Evolutionary conservation across 139 green algal species (phyloP), one percentile per base, ranked within the genome.

Genomic region (Chlamydomonas asymmetrica): DNA sequence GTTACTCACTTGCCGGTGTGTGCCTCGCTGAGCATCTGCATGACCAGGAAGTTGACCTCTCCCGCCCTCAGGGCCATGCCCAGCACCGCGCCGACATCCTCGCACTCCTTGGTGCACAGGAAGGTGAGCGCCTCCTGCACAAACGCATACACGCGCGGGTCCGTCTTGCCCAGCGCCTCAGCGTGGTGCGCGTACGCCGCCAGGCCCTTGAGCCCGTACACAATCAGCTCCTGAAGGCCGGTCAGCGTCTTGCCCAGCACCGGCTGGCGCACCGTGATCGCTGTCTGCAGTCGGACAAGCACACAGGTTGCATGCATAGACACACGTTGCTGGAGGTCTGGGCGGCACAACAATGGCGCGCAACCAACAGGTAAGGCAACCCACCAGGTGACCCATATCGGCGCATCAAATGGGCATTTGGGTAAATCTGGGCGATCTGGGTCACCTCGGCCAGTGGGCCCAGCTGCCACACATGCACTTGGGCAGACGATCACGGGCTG

Each of bases 141-240:
- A 38, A 84, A 85, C 13, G 54, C 75, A 71, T 87, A 82, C 23
- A 85, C 85, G 5, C 7, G 29, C 6, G 71, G 25, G 50, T 80
- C 74, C 10, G 35, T 78, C 56, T 83, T 20, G 31, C 84, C 86
- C 54, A 90, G 65, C 62, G 75, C 71, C 68, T 85, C 83, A 35
- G 88, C 82, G 37, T 92, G 87, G 67, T 89, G 86, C 13, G 84
- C 71, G 73, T 92, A 92, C 7, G 88, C 88, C 16, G 45, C 56
- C 34, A 90, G 66, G n/a, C 88, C 88, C 79, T 91, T 89, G 34
- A 92, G 63, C 43, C 86, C 88, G 67, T 92, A 87, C 57, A 71
- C 78, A 4, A 92, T 62, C 75, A 92, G 73, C 79, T 92, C 88
- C 37, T 92, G 88, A 37, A 92, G 78, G 22, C 88, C 88, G 32